Evolutionary conservation across 1,139 yeast species (phyloP).

Genomic region (Magnusiomyces clavatus): DNA sequence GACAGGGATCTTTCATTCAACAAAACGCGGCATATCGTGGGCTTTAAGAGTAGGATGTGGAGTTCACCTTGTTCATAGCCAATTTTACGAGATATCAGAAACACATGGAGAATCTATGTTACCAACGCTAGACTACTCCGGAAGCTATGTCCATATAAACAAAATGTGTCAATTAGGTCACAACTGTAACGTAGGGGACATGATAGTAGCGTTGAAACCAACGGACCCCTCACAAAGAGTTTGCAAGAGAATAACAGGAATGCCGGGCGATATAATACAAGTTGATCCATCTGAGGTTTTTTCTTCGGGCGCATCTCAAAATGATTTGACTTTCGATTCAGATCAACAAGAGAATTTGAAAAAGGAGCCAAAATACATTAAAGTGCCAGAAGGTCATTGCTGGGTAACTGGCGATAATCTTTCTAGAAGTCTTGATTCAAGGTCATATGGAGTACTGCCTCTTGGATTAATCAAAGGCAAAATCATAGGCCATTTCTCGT

Average conservation of each 20-base stretch:
- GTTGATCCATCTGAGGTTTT: conserved; percentile 50
- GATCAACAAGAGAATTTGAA: conserved; percentile 7
- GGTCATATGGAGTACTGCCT: conserved; percentile 83
- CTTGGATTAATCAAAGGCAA: conserved; percentile 83
- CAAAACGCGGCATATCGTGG: conserved; percentile 20
- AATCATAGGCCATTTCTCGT: conserved; percentile 49
- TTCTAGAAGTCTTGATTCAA: conserved; percentile 80
- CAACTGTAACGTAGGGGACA: conserved; percentile 67
- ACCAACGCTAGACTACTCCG: conserved; percentile 69
- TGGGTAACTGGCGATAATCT: conserved; percentile 97
- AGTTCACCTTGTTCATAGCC: conserved; percentile 58
- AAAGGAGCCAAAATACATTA: conserved; percentile 25
- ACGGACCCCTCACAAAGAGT: conserved; percentile 81
- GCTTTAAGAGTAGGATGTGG: conserved; percentile 56
- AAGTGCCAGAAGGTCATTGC: conserved; percentile 57
- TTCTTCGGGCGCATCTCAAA: no score
- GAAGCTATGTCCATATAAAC: conserved; percentile 75
- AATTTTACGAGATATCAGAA: conserved; percentile 67
- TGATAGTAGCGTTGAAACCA: conserved; percentile 83
- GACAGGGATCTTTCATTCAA: background rate
- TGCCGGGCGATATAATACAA: conserved; percentile 85
- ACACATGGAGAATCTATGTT: conserved; percentile 94
- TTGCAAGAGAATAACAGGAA: conserved; percentile 87
- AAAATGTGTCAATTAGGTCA: conserved; percentile 55
- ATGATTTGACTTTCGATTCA: background rate